Conservation (phyloP, 2,329 filamentous ascomycete genomes). For the Epichloe sylvatica region DNA sequence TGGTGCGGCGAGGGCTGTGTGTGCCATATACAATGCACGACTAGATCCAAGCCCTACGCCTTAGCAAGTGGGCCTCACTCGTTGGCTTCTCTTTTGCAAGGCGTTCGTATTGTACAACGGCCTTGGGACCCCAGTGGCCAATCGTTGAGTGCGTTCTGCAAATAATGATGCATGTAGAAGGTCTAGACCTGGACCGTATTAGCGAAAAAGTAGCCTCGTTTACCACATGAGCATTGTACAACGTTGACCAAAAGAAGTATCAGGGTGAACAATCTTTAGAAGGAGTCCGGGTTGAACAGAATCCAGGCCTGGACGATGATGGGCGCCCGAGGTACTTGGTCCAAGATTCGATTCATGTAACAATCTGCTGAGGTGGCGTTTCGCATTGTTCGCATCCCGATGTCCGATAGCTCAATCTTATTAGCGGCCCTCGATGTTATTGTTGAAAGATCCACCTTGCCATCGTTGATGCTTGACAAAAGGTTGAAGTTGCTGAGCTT, state of each 20-base stretch:
- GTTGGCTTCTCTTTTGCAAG: too few species aligned
- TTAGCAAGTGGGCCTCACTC: too few species aligned
- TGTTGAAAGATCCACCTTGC: not conserved
- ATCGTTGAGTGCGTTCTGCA: too few species aligned
- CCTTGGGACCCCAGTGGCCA: too few species aligned
- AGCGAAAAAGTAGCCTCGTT: too few species aligned
- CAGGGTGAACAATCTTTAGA: not conserved
- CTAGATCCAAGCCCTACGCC: too few species aligned
- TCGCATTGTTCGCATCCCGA: not conserved
- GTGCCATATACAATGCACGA: too few species aligned
- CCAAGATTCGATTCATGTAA: not conserved
- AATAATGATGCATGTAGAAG: too few species aligned
- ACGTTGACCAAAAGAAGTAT: not conserved
- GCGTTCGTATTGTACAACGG: too few species aligned
- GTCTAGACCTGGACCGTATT: too few species aligned
- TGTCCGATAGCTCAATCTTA: not conserved
- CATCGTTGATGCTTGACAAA: not conserved
- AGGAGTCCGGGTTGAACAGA: not conserved
- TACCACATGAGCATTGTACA: not conserved
- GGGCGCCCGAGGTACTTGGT: not conserved
- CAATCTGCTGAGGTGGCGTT: not conserved
- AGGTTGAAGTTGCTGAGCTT: not conserved
- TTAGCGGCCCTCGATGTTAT: not conserved
- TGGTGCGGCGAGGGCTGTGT: too few species aligned
- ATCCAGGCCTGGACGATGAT: not conserved